Evolutionary conservation across 83 land plant species (phyloP).

Genomic region (Picea abies): DNA sequence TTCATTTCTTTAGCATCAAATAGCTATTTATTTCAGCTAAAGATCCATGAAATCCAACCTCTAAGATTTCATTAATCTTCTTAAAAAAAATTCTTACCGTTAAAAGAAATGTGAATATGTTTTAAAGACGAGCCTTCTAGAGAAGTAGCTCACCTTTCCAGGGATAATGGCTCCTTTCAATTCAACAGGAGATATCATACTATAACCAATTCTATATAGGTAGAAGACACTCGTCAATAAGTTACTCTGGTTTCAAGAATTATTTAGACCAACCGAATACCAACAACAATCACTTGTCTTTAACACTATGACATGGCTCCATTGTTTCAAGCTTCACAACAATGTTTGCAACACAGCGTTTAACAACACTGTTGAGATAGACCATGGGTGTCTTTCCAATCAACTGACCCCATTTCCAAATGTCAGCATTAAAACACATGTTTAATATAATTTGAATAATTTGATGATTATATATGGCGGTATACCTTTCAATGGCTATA

Average conservation of each 20-base stretch:
- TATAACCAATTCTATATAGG: slow-evolving; percentile 23
- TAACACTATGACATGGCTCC: slow-evolving; percentile 85
- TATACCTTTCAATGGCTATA: too few relatives aligned
- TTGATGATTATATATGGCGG: too few relatives aligned
- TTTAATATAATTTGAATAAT: too few relatives aligned
- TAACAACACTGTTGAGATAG: too few relatives aligned
- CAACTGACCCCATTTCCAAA: slow-evolving; percentile 27
- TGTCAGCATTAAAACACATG: too few relatives aligned
- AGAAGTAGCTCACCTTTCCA: not conserved
- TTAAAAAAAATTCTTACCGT: not conserved
- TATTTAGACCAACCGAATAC: too few relatives aligned
- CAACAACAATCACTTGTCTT: too few relatives aligned
- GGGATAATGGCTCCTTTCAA: not conserved
- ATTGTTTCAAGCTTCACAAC: slow-evolving; percentile 54
- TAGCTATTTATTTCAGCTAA: too few relatives aligned
- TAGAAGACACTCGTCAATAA: not conserved
- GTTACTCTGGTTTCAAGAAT: slow-evolving; percentile 3
- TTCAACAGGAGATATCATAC: not conserved
- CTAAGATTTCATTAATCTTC: too few relatives aligned
- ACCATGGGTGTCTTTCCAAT: slow-evolving; percentile 20
- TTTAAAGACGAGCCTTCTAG: not conserved
- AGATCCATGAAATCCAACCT: too few relatives aligned
- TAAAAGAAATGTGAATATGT: not conserved
- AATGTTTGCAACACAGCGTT: too few relatives aligned
- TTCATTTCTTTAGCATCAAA: too few relatives aligned